Evolutionary conservation across 1,284 basidiomycete species (phyloP), one percentile per base, ranked within the genome.

Genomic region (Sporisorium graminicola): DNA sequence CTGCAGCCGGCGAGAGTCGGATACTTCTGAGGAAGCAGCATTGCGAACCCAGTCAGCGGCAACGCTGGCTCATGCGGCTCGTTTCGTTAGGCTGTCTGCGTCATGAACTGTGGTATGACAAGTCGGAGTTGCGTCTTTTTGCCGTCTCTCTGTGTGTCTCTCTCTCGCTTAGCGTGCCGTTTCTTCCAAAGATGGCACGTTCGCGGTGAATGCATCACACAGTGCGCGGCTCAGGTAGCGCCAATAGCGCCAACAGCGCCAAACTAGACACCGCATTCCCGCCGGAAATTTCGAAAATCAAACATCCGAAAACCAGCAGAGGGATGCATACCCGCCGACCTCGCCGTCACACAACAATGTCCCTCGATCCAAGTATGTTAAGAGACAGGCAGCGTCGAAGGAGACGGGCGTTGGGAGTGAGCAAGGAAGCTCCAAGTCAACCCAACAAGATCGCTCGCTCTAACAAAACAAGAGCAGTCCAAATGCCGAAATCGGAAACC

Each of bases 181-280:
- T 37, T 24, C 35, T 53, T 53, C 51, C 12, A 26, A 40, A 7
- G 20, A 35, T n/a, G 51, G 51, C 51, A 53, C 51, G 51, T 53
- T 53, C 35, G 14, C 7, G 7, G 31, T 24, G 40, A 16, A 35
- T 53, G 35, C 51, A 53, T 22, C 10, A 37, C 12, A 37, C 8
- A 16, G 51, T n/a, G n/a, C n/a, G n/a, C 51, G 35, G 51, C 51
- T 53, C 35, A 24, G 27, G 24, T 35, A 22, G 35, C 51, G 51
- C 50, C 31, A 27, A 7, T 31, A 10, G 6, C 31, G 31, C 31
- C 31, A 10, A 10, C 6, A 31, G 31, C 10, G 5, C 33, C 33
- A 40, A 40, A 40, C 2, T 40, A 8, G 18, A 40, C 22, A 22
- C 33, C 29, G n/a, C 22, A 1, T 44, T 22, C 31, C 49, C 49